phyloP scores from a whole-genome alignment of 192 early-diverging fungal genomes.

The Umbelopsis sp. region DNA sequence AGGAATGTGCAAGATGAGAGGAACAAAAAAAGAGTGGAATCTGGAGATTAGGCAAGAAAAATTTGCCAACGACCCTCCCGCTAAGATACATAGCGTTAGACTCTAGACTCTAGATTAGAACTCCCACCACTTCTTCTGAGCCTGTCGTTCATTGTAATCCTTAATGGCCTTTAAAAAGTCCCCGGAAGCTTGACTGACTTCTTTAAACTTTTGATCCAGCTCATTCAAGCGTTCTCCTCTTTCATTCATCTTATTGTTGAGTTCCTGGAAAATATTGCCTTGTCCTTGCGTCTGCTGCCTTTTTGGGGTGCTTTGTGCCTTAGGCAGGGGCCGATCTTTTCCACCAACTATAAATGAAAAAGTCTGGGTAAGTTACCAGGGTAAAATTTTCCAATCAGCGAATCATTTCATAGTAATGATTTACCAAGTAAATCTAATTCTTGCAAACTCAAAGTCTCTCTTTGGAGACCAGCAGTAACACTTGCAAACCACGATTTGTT shows the following conservation, averaged over 20 bases:
- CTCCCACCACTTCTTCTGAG: slow-evolving; percentile 70
- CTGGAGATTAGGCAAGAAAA: neutral
- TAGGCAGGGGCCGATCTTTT: slow-evolving; percentile 9
- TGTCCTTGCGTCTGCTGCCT: neutral
- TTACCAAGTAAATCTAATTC: slow-evolving; percentile 36
- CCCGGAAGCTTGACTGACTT: slow-evolving; percentile 52
- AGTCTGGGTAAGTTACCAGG: slow-evolving; percentile 5
- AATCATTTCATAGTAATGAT: slow-evolving; percentile 2
- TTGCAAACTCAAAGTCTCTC: slow-evolving; percentile 23
- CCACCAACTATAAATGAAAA: slow-evolving; percentile 25
- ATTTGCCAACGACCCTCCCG: too few species aligned
- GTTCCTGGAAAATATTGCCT: slow-evolving; percentile 35
- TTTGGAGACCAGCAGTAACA: slow-evolving; percentile 33
- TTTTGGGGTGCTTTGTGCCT: neutral
- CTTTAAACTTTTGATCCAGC: slow-evolving; percentile 59
- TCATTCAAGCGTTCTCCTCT: slow-evolving; percentile 63
- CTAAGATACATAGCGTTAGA: slow-evolving; percentile 1
- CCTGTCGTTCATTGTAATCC: slow-evolving; percentile 65
- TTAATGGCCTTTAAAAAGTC: slow-evolving; percentile 58
- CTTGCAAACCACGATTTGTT: slow-evolving; percentile 38
- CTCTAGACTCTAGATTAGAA: slow-evolving; percentile 34
- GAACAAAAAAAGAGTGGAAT: neutral
- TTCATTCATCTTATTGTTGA: slow-evolving; percentile 56
- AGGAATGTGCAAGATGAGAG: neutral
- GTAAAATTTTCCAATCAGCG: neutral